Evolutionary conservation across 169 alveolate species (phyloP).

Genomic region (Hammondia hammondi): DNA sequence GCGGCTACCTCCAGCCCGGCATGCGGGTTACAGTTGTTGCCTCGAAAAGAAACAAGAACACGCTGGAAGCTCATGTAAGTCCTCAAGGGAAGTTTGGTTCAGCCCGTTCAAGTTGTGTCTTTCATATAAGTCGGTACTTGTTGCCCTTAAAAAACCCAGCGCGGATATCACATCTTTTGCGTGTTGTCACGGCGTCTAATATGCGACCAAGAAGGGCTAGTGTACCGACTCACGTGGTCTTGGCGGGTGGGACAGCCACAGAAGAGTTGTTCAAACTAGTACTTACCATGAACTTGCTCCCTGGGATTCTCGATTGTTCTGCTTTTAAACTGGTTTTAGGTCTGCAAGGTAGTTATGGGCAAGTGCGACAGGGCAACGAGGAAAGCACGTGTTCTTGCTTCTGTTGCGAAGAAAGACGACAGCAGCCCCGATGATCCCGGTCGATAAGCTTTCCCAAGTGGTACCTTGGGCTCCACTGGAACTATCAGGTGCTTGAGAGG

Average conservation of each 20-base stretch:
- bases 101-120: too few relatives aligned
- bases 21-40: conserved; percentile 16
- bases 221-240: too few relatives aligned
- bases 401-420: conserved; percentile 22
- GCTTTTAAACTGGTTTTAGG: neutral
- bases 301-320: neutral
- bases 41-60: neutral
- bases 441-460: neutral
- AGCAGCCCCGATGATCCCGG: conserved; percentile 32
- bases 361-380: conserved; percentile 22
- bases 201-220: too few relatives aligned
- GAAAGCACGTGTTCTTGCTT: conserved; percentile 3
- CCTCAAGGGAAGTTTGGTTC: neutral
- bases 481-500: too few relatives aligned
- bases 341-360: neutral
- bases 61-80: conserved; percentile 38
- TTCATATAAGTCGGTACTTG: too few relatives aligned
- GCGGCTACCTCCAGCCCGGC: conserved; percentile 21
- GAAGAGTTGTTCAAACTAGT: too few relatives aligned
- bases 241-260: too few relatives aligned
- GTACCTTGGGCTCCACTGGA: too few relatives aligned
- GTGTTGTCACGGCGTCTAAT: too few relatives aligned
- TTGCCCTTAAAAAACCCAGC: too few relatives aligned
- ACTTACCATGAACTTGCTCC: too few relatives aligned
- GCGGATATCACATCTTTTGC: too few relatives aligned